phyloP scores from a whole-genome alignment of 2,329 filamentous ascomycete genomes.

The Fusarium bulbicola region DNA sequence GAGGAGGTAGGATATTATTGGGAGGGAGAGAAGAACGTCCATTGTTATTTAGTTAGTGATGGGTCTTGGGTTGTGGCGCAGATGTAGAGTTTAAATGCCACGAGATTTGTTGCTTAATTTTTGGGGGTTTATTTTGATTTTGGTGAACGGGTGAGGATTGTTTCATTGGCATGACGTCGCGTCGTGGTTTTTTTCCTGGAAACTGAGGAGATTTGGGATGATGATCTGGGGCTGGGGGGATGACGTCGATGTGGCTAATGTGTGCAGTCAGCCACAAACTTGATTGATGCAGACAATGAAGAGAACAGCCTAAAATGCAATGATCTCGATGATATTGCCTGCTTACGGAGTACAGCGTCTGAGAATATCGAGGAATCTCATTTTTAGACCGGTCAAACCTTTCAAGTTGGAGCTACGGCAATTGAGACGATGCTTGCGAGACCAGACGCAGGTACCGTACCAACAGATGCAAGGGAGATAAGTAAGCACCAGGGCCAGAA shows the following conservation, averaged over 20 bases:
- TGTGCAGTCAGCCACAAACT: conserved; percentile 12
- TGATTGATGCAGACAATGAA: background rate
- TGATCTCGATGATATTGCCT: background rate
- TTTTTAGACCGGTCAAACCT: background rate
- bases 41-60: conserved; percentile 49
- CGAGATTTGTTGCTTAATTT: background rate
- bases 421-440: background rate
- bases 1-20: conserved; percentile 74
- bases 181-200: conserved; percentile 5
- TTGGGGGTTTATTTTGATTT: background rate
- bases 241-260: conserved; percentile 33
- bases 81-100: background rate
- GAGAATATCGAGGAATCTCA: fast-evolving
- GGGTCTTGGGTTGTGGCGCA: conserved; percentile 4
- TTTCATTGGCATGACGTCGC: conserved; percentile 29
- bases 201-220: background rate
- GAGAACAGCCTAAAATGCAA: background rate
- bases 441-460: conserved; percentile 1
- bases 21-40: conserved; percentile 76
- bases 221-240: background rate
- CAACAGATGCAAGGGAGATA: background rate
- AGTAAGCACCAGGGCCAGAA: background rate
- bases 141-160: background rate
- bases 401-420: background rate
- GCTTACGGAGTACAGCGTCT: no score